phyloP scores from a whole-genome alignment of 768 basidiomycete genomes.

The Podaxis pistillaris region DNA sequence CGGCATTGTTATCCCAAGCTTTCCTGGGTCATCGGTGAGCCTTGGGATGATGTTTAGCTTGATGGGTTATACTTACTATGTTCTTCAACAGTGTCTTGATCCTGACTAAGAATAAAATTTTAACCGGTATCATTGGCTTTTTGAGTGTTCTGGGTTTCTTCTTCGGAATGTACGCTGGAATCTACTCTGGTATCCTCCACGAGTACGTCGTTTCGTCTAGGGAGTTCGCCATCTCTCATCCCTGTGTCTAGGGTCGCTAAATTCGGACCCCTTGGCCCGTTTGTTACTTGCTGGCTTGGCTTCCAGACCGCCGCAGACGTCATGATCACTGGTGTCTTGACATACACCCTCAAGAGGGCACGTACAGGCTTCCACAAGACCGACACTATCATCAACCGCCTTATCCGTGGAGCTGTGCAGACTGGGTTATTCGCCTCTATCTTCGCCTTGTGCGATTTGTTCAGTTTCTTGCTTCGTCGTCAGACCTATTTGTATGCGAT shows the following conservation, averaged over 20 bases:
- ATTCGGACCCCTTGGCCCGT: constrained; percentile 33
- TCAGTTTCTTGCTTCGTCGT: constrained; percentile 35
- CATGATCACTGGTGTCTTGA: constrained; percentile 31
- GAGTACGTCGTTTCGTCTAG: constrained; percentile 29
- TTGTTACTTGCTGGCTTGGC: constrained; percentile 34
- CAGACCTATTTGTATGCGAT: constrained; percentile 35
- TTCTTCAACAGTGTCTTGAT: constrained; percentile 27
- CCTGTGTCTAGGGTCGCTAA: constrained; percentile 30
- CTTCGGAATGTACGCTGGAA: constrained; percentile 42
- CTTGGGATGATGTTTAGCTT: not conserved
- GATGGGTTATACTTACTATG: not conserved
- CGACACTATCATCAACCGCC: constrained; percentile 50
- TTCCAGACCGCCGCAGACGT: constrained; percentile 38
- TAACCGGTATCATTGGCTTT: constrained; percentile 34
- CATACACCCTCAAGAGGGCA: constrained; percentile 32
- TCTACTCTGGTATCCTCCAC: constrained; percentile 39
- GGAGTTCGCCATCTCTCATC: constrained; percentile 24
- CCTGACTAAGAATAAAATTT: constrained; percentile 33
- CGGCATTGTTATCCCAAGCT: constrained; percentile 48
- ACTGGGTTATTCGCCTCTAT: constrained; percentile 52
- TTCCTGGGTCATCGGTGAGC: constrained; percentile 46
- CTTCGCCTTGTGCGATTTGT: constrained; percentile 50
- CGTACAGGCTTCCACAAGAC: constrained; percentile 51
- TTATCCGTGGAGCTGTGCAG: constrained; percentile 54
- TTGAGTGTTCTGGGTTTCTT: constrained; percentile 38